These are phyloP conservation scores for Globisporangium iwayamae DNA, from an alignment of 352 stramenopile genomes.

Conservation along the genomic window DNA sequence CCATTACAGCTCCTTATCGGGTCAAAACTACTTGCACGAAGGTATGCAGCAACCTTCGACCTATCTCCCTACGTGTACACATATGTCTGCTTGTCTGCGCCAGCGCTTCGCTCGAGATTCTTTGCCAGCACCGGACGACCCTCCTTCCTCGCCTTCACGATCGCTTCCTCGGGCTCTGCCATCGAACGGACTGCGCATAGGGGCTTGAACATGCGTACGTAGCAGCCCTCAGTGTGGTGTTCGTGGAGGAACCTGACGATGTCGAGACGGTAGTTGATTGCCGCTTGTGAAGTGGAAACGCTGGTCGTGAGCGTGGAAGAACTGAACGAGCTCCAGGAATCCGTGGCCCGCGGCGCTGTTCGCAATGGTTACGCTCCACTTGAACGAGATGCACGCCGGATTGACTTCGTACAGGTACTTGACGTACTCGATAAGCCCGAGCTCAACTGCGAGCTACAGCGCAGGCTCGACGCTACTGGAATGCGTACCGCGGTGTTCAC, in stretches of 20 bases:
- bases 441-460: neutral
- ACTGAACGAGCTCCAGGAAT: conserved; percentile 1
- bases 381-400: neutral
- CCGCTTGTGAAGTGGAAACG: neutral
- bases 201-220: conserved; percentile 1
- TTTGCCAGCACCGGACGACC: neutral
- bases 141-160: neutral
- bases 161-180: neutral
- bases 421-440: neutral
- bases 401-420: neutral
- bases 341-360: conserved; percentile 1
- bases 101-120: neutral
- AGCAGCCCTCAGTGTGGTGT: conserved; percentile 9
- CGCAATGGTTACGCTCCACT: neutral
- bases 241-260: conserved; percentile 11
- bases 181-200: conserved; percentile 1
- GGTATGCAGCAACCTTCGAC: neutral
- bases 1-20: too few species aligned
- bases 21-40: neutral
- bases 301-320: conserved; percentile 7
- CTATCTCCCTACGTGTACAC: neutral
- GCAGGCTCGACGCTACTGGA: neutral
- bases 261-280: neutral
- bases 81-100: neutral
- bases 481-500: neutral